Percentiles rank a stretch among this genome's conserved stretches.
Conservation (phyloP, 352 stramenopile genomes). For the Globisporangium radiosum region DNA sequence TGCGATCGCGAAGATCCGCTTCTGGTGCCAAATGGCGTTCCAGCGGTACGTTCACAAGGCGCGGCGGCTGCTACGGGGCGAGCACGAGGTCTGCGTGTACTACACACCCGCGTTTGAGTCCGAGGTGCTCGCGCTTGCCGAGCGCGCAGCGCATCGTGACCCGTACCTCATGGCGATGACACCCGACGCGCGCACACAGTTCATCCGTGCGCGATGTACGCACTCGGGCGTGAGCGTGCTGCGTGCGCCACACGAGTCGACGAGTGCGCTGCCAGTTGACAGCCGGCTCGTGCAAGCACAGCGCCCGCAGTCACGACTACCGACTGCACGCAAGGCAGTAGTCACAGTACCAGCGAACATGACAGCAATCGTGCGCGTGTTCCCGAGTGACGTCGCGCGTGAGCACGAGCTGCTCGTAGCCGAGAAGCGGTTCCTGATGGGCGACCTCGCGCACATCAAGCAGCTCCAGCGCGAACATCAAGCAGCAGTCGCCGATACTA, state of each 20-base stretch:
- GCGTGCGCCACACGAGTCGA: slow-evolving; percentile 25
- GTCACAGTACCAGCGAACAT: background rate
- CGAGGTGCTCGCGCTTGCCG: slow-evolving; percentile 48
- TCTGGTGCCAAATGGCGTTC: slow-evolving; percentile 73
- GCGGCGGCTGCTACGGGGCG: slow-evolving; percentile 37
- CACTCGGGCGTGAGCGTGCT: slow-evolving; percentile 55
- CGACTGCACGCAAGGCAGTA: background rate
- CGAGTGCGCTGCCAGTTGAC: slow-evolving; percentile 5
- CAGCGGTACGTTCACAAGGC: slow-evolving; percentile 53
- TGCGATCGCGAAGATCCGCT: slow-evolving; percentile 69
- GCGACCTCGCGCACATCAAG: slow-evolving; percentile 39
- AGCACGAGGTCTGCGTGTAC: slow-evolving; percentile 73
- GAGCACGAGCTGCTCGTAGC: slow-evolving; percentile 50
- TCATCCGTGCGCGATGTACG: slow-evolving; percentile 41
- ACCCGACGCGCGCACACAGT: slow-evolving; percentile 28
- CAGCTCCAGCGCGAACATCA: slow-evolving; percentile 13
- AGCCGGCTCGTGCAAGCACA: slow-evolving; percentile 15
- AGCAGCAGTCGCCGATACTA: slow-evolving; percentile 3
- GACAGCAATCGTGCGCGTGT: slow-evolving; percentile 45
- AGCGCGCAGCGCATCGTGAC: slow-evolving; percentile 43
- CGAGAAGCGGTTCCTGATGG: slow-evolving; percentile 52
- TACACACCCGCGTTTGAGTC: slow-evolving; percentile 51
- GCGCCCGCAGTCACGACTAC: background rate
- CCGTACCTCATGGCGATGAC: slow-evolving; percentile 59
- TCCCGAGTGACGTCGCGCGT: slow-evolving; percentile 29